Evolutionary conservation across 2,329 filamentous ascomycete species (phyloP), one percentile per base, ranked within the genome.

Genomic region (Aspergillus neoniger): DNA sequence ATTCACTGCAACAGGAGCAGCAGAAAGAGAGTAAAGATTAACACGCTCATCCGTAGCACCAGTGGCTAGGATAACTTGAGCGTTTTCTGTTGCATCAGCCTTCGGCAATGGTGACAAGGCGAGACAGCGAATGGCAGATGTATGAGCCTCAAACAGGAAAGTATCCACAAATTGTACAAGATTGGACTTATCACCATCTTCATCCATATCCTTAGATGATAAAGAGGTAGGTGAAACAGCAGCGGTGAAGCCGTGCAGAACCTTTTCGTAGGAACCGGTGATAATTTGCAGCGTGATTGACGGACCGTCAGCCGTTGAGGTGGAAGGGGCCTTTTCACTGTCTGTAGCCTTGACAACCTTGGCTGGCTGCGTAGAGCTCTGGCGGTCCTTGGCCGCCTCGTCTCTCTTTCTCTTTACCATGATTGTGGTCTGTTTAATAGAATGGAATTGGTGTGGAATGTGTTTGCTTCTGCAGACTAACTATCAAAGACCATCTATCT

Each of bases 111-210:
- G 89, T 8, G 94, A 97, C 63, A 97, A 79, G 23, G 93, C 92
- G 36, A 99, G 83, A 73, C 91, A 96, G 69, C 92, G 90, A 74
- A 99, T 91, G 4, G 95, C 89, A 12, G 93, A 96, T 59, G 87
- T 85, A 79, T 99, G 95, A 14, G 95, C 93, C 72, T 93, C 91
- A 85, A 99, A 97, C 59, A 99, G 85, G 76, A 99, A 99, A 0
- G 91, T 94, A 76, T 98, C 94, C 66, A 91, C 86, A 73, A 97
- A 98, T 55, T 88, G 83, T 57, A 88, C 81, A 14, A 58, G 32
- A 15, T 82, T 72, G 2, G 68, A 38, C 9, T 57, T 74, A 66
- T 44, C 75, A 5, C 68, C 64, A 47, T 63, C 54, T 56, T 69
- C 59, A 55, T 72, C 65, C 32, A 66, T 54, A 32, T 69, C 58